Base-by-base conservation (phyloP, 352 stramenopile genomes). In the Pythium aristosporum region DNA sequence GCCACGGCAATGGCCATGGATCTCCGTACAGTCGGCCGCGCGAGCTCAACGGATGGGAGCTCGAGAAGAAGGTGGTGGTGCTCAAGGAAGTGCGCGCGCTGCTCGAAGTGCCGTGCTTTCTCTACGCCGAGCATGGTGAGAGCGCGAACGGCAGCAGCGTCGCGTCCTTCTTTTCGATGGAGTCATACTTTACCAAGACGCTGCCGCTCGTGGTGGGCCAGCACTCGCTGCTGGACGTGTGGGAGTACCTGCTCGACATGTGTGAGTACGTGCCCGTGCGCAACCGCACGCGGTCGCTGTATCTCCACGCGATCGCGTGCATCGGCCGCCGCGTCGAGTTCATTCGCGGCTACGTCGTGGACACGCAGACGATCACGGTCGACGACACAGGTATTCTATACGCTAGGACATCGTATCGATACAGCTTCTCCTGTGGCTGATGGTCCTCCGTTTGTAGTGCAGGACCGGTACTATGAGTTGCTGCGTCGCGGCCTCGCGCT, bases 201-300 rank as follows among this genome's bases (percentile, higher is more conserved):
- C 58, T 95, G 43, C 73, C 84, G 21, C 65, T 94, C 20, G 71
- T 75, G 12, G 70, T 80, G 13, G 86, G 86, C 11, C 86, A 95
- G 64, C 82, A 72, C 1, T 76, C 82, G 50, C 68, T 95, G 58
- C 72, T 95, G 20, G 83, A 92, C 43, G 65, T 93, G 25, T 93
- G 84, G 81, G 77, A 82, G 51, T 93, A 91, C 57, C 65, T 92
- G 30, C 80, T 95, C 72, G 84, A 95, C 63, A 90, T 92, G 79
- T 83, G 83, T 44, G 84, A 95, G 36, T 72, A 80, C 30, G 80
- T 95, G 44, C 81, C 86, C 1, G 73, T 88, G 39, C 82, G 84
- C 18, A 92, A 91, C 46, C 82, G 76, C 52, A 88, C 77, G 37
- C 81, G 82, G 5, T 73, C 77, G 57, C 66, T 95, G 37, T 92